These are phyloP conservation scores for Deinandra increscens DNA, from an alignment of 129 eudicot species.

Conservation along the genomic window DNA sequence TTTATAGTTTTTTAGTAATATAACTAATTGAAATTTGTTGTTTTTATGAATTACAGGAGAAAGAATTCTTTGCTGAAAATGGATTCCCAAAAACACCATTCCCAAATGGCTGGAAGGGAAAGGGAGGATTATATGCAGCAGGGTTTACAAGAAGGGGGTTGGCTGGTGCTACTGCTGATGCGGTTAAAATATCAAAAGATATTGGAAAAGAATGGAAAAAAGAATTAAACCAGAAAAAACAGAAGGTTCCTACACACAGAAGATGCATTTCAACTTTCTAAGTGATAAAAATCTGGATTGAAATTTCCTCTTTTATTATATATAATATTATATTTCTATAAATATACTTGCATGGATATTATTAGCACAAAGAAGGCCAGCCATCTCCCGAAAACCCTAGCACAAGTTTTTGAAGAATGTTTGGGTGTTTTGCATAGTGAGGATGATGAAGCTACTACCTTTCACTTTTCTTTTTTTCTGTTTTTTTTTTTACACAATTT, in stretches of 20 bases:
- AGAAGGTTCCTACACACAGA: constrained; percentile 80
- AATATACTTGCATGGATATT: neutral
- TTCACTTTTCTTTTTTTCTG: constrained; percentile 18
- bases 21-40: constrained; percentile 4
- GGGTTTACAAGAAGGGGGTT: constrained; percentile 98
- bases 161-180: constrained; percentile 87
- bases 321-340: constrained; percentile 6
- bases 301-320: neutral
- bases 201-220: constrained; percentile 78
- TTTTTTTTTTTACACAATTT: constrained; percentile 28
- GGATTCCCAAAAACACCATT: constrained; percentile 83
- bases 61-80: constrained; percentile 71
- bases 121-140: constrained; percentile 76
- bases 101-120: constrained; percentile 93
- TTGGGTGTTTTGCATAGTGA: constrained; percentile 57
- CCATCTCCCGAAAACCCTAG: constrained; percentile 77
- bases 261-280: constrained; percentile 78
- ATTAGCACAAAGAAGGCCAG: constrained; percentile 46
- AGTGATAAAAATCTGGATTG: no score
- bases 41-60: constrained; percentile 48
- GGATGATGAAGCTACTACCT: constrained; percentile 53
- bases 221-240: constrained; percentile 68
- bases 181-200: constrained; percentile 71
- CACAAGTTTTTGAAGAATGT: constrained; percentile 50
- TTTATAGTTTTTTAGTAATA: neutral